Evolutionary conservation across 768 basidiomycete genomes (phyloP).

Genomic region (Phylloporus arenicola): DNA sequence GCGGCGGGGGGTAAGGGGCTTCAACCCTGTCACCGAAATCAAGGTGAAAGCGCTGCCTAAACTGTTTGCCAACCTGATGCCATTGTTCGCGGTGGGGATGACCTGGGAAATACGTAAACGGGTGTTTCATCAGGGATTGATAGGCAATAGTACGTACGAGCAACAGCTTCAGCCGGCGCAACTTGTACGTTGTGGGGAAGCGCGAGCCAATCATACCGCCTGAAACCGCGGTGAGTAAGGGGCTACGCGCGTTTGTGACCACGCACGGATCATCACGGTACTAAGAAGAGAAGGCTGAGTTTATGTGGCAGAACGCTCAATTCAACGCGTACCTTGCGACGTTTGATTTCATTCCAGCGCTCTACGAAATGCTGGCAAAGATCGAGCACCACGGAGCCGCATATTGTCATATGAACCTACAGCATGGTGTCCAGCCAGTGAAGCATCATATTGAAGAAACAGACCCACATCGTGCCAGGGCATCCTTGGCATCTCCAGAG

Average conservation of each 20-base stretch:
- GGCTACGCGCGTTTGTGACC: not conserved
- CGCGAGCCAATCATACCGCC: constrained; percentile 63
- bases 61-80: constrained; percentile 50
- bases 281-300: constrained; percentile 15
- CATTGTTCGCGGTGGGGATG: constrained; percentile 70
- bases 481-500: constrained; percentile 71
- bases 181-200: constrained; percentile 65
- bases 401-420: constrained; percentile 79
- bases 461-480: constrained; percentile 90
- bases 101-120: constrained; percentile 22
- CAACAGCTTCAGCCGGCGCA: constrained; percentile 64
- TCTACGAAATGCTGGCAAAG: constrained; percentile 91
- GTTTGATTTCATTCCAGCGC: constrained; percentile 87
- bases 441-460: not conserved
- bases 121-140: not conserved
- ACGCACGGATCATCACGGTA: constrained; percentile 43
- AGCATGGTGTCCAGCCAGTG: not conserved
- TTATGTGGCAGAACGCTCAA: not conserved
- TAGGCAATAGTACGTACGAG: constrained; percentile 35
- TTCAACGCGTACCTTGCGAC: constrained; percentile 52
- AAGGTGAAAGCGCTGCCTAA: constrained; percentile 62
- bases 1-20: constrained; percentile 36
- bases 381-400: constrained; percentile 81
- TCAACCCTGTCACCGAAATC: constrained; percentile 37
- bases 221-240: constrained; percentile 20